Conservation (phyloP, 1,139 yeast genomes). For the Yamadazyma atmosphaerica region DNA sequence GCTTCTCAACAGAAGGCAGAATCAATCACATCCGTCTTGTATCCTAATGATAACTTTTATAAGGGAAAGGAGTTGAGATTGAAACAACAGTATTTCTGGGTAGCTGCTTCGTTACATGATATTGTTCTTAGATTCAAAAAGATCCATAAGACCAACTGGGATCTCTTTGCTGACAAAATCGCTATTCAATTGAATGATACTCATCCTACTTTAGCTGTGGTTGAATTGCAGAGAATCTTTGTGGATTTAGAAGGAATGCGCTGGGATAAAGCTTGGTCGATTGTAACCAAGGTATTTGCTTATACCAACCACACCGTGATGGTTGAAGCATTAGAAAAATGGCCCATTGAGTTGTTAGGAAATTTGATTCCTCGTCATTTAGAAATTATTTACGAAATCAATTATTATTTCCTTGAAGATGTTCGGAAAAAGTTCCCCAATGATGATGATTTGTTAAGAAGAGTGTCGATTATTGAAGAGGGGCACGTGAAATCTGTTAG, state of each 20-base stretch:
- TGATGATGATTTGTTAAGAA: slow-evolving; percentile 60
- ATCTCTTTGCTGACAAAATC: slow-evolving; percentile 77
- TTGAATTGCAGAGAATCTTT: slow-evolving; percentile 83
- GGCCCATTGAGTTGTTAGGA: slow-evolving; percentile 86
- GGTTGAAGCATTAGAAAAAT: slow-evolving; percentile 92
- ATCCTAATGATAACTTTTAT: slow-evolving; percentile 91
- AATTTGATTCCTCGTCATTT: slow-evolving; percentile 85
- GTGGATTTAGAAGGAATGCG: slow-evolving; percentile 79
- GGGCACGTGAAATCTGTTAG: slow-evolving; percentile 76
- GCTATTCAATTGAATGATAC: slow-evolving; percentile 96
- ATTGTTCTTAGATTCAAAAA: slow-evolving; percentile 89
- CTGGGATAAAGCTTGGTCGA: slow-evolving; percentile 86
- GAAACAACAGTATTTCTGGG: slow-evolving; percentile 97
- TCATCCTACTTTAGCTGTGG: slow-evolving; percentile 90
- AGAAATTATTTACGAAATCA: slow-evolving; percentile 87
- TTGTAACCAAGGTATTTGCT: slow-evolving; percentile 80
- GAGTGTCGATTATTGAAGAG: slow-evolving; percentile 87
- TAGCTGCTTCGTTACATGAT: slow-evolving; percentile 89
- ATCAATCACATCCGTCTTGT: slow-evolving; percentile 85
- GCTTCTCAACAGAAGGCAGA: slow-evolving; percentile 85
- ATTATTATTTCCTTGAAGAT: slow-evolving; percentile 70
- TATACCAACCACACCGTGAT: slow-evolving; percentile 95
- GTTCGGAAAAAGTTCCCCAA: slow-evolving; percentile 78
- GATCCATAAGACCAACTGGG: slow-evolving; percentile 68
- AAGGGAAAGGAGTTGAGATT: slow-evolving; percentile 89